phyloP scores from a whole-genome alignment of 495 filamentous ascomycete genomes.

The Talaromyces liani region DNA sequence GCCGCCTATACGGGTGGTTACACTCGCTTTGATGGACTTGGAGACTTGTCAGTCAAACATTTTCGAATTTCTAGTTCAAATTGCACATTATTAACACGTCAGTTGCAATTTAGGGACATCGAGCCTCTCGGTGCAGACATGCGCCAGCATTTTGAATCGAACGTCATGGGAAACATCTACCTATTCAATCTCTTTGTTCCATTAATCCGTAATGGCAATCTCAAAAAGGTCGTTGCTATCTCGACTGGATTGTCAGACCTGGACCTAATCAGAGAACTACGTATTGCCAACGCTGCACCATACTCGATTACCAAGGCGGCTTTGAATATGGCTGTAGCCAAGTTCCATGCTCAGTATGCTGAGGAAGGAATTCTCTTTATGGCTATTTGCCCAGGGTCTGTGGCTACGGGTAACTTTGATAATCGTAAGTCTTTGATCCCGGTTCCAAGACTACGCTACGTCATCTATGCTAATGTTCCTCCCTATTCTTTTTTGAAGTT shows the following conservation, averaged over 20 bases:
- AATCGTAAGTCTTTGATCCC: conserved; percentile 15
- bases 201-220: conserved; percentile 37
- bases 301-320: conserved; percentile 39
- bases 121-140: conserved; percentile 17
- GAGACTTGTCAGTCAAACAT: background rate
- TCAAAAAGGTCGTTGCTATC: conserved; percentile 50
- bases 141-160: conserved; percentile 28
- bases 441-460: background rate
- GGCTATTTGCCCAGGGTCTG: conserved; percentile 38
- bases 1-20: background rate
- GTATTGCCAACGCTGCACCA: conserved; percentile 16
- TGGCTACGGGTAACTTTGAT: conserved; percentile 27
- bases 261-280: conserved; percentile 28
- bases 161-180: conserved; percentile 41
- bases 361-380: conserved; percentile 46
- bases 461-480: conserved; percentile 4
- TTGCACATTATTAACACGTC: background rate
- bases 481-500: conserved; percentile 15
- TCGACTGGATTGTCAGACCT: conserved; percentile 41
- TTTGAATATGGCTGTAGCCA: conserved; percentile 33
- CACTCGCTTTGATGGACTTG: background rate
- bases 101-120: conserved; percentile 15
- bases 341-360: conserved; percentile 45
- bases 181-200: conserved; percentile 47
- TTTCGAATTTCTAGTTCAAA: background rate